phyloP scores from a whole-genome alignment of 78 protist genomes.

The Diacronema lutheri region DNA sequence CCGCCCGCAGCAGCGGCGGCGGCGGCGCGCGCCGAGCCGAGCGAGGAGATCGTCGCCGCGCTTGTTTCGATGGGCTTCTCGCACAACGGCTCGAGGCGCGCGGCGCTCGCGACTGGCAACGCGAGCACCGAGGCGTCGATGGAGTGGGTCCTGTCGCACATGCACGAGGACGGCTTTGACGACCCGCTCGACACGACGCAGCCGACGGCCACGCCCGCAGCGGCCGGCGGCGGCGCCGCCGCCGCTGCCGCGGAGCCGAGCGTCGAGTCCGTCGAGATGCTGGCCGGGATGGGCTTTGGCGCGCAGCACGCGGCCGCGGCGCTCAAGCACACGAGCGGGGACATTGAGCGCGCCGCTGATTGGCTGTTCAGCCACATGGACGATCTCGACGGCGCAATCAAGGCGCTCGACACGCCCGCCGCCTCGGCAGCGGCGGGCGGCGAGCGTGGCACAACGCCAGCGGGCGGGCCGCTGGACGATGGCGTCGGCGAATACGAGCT shows the following conservation, averaged over 20 bases:
- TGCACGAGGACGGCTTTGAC: constrained; percentile 42
- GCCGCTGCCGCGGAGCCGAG: neutral
- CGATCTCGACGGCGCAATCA: constrained; percentile 47
- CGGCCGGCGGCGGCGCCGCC: neutral
- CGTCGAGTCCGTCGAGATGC: constrained; percentile 25
- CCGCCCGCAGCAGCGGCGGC: neutral
- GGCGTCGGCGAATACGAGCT: constrained; percentile 53
- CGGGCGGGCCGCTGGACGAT: neutral
- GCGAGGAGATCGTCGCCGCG: constrained; percentile 17
- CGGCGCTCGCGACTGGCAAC: constrained; percentile 46
- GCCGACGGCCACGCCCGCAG: neutral
- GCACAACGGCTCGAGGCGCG: constrained; percentile 41
- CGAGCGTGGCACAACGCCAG: constrained; percentile 49
- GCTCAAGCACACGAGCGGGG: neutral
- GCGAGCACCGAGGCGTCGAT: constrained; percentile 23
- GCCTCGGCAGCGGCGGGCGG: neutral
- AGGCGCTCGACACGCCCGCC: too few species aligned
- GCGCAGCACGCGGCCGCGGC: constrained; percentile 24
- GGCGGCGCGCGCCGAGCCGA: neutral
- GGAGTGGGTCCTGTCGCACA: constrained; percentile 53
- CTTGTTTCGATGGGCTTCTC: constrained; percentile 41
- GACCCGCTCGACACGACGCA: constrained; percentile 38
- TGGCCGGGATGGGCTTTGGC: constrained; percentile 39
- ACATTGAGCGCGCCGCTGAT: constrained; percentile 74
- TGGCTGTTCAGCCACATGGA: constrained; percentile 84